Conservation (phyloP, 108 stramenopile species). For the Skeletonema menzelii region DNA sequence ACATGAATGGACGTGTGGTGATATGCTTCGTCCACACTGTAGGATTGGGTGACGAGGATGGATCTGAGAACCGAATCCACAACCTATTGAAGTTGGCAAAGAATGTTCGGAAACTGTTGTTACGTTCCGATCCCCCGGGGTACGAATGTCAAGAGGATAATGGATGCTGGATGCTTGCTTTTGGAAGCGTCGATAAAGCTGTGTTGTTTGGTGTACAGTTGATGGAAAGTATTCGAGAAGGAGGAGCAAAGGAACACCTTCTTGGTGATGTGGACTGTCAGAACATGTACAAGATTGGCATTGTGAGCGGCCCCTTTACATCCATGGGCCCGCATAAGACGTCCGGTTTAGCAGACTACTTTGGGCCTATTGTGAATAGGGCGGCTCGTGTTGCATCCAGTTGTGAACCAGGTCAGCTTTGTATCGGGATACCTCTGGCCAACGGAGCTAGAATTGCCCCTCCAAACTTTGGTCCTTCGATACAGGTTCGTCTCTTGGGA, state of each 20-base stretch:
- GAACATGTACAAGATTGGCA: constrained; percentile 34
- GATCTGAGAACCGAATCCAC: not conserved
- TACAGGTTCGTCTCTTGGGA: constrained; percentile 4
- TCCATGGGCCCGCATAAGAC: constrained; percentile 39
- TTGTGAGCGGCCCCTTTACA: constrained; percentile 26
- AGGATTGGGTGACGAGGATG: constrained; percentile 15
- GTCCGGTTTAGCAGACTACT: constrained; percentile 36
- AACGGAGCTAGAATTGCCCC: constrained; percentile 5
- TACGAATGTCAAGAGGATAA: constrained; percentile 44
- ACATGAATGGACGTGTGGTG: constrained; percentile 37
- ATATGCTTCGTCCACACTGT: constrained; percentile 38
- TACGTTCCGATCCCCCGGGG: constrained; percentile 24
- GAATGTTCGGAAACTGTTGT: constrained; percentile 18
- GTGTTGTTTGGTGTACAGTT: constrained; percentile 38
- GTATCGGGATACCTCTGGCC: constrained; percentile 12
- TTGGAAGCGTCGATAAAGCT: constrained; percentile 19
- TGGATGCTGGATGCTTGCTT: constrained; percentile 44
- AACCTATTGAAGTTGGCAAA: constrained; percentile 27
- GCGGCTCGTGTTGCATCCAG: constrained; percentile 26
- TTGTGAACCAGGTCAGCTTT: constrained; percentile 25
- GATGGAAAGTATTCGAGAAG: constrained; percentile 16
- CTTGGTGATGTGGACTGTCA: constrained; percentile 19
- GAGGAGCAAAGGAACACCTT: not conserved
- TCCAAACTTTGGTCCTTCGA: constrained; percentile 12
- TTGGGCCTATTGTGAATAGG: constrained; percentile 41